These are phyloP conservation scores for Cordyceps militaris DNA, from an alignment of 2,329 filamentous ascomycete genomes.

Conservation along the genomic window DNA sequence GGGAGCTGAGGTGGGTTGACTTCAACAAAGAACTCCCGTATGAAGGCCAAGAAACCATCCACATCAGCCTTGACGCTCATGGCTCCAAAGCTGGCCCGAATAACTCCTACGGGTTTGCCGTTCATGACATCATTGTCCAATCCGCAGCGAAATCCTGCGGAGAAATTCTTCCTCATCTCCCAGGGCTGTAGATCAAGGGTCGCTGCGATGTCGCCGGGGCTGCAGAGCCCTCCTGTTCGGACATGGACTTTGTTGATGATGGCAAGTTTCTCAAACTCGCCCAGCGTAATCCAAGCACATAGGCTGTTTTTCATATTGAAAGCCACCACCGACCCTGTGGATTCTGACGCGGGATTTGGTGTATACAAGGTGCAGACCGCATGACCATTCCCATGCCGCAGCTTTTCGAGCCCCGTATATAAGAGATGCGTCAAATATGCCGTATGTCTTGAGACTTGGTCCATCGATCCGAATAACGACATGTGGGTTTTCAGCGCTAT, in stretches of 20 bases:
- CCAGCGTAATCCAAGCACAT: slow-evolving; percentile 70
- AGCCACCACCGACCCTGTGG: slow-evolving; percentile 68
- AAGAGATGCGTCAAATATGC: slow-evolving; percentile 50
- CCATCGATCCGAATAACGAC: slow-evolving; percentile 65
- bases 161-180: slow-evolving; percentile 82
- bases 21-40: slow-evolving; percentile 58
- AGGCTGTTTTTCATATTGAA: slow-evolving; percentile 70
- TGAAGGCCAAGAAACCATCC: slow-evolving; percentile 60
- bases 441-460: slow-evolving; percentile 63
- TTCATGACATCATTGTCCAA: slow-evolving; percentile 72
- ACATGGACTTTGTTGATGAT: slow-evolving; percentile 73
- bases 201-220: slow-evolving; percentile 76
- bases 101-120: slow-evolving; percentile 80
- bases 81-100: slow-evolving; percentile 79
- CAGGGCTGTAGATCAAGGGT: slow-evolving; percentile 66
- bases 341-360: slow-evolving; percentile 13
- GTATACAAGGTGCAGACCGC: slow-evolving; percentile 63
- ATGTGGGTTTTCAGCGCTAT: slow-evolving; percentile 64
- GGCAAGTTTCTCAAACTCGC: slow-evolving; percentile 83
- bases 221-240: slow-evolving; percentile 83
- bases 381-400: slow-evolving; percentile 64
- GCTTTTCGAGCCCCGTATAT: slow-evolving; percentile 38
- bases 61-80: slow-evolving; percentile 81
- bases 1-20: neutral
- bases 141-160: slow-evolving; percentile 76